Evolutionary conservation across 768 basidiomycete genomes (phyloP).

Genomic region (Agaricus sinodeliciosus): DNA sequence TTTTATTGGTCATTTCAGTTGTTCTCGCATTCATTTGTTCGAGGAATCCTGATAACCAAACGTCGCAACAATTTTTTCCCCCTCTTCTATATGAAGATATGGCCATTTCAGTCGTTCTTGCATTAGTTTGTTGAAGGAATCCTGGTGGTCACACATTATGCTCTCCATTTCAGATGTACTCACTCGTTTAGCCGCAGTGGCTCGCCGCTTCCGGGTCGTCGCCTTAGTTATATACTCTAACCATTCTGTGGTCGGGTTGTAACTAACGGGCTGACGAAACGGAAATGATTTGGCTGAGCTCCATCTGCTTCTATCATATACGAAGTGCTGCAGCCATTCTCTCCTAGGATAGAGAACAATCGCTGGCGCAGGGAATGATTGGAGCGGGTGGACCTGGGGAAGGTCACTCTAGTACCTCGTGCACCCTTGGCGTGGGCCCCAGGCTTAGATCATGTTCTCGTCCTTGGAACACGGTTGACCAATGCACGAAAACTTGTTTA

Average conservation of each 20-base stretch:
- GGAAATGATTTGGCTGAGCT: not conserved
- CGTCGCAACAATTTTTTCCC: too few species aligned
- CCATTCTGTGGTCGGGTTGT: not conserved
- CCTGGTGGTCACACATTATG: too few species aligned
- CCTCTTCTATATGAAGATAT: too few species aligned
- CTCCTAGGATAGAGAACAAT: not conserved
- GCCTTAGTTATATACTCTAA: not conserved
- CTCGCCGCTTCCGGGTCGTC: not conserved
- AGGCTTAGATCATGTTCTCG: not conserved
- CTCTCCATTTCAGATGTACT: not conserved
- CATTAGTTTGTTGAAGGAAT: too few species aligned
- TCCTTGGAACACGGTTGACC: not conserved
- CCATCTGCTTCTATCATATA: not conserved
- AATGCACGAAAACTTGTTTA: not conserved
- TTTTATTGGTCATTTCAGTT: not conserved
- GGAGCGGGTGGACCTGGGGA: not conserved
- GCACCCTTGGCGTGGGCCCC: conserved; percentile 2
- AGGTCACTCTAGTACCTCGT: not conserved
- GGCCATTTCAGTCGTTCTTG: too few species aligned
- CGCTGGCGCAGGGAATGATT: not conserved
- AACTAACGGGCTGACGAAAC: not conserved
- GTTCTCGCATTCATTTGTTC: conserved; percentile 1
- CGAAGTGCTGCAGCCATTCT: not conserved
- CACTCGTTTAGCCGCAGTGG: not conserved
- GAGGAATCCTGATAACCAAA: not conserved